A percentile compares a stretch with the other conserved stretches of the same genome.
These are phyloP conservation scores for Vitis labrusca DNA, from an alignment of 164 flowering plant species.

Conservation along the genomic window DNA sequence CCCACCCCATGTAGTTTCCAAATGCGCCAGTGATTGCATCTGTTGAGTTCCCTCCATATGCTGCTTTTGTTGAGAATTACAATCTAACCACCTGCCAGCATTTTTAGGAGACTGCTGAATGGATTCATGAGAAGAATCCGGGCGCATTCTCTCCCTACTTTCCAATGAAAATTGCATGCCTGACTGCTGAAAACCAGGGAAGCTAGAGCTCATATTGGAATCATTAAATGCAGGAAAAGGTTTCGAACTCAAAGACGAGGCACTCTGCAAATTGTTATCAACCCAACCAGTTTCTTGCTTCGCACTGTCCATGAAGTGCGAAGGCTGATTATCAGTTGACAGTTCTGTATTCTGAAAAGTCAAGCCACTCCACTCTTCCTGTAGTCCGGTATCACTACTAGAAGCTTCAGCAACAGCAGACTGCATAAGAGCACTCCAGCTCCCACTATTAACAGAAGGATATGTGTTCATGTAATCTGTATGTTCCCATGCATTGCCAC, in stretches of 20 bases:
- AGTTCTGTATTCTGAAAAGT: slow-evolving; percentile 58
- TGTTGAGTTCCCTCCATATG: slow-evolving; percentile 34
- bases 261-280: slow-evolving; percentile 41
- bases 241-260: slow-evolving; percentile 44
- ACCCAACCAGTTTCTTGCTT: slow-evolving; percentile 45
- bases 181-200: slow-evolving; percentile 40
- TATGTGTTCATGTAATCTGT: slow-evolving; percentile 36
- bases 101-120: slow-evolving; percentile 36
- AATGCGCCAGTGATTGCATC: slow-evolving; percentile 30
- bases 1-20: slow-evolving; percentile 39
- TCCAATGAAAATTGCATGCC: slow-evolving; percentile 24
- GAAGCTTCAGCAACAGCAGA: slow-evolving; percentile 92
- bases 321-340: slow-evolving; percentile 46
- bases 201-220: slow-evolving; percentile 30
- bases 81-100: slow-evolving; percentile 38
- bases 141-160: slow-evolving; percentile 28
- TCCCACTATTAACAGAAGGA: slow-evolving; percentile 77
- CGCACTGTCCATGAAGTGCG: slow-evolving; percentile 36
- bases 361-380: slow-evolving; percentile 86
- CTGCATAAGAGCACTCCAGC: slow-evolving; percentile 97
- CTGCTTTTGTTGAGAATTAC: slow-evolving; percentile 33
- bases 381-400: slow-evolving; percentile 63
- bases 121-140: slow-evolving; percentile 33
- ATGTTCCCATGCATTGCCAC: slow-evolving; percentile 35
- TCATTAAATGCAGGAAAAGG: slow-evolving; percentile 30